phyloP scores from a whole-genome alignment of 2,329 filamentous ascomycete genomes.

The Botrytis pseudocinerea region DNA sequence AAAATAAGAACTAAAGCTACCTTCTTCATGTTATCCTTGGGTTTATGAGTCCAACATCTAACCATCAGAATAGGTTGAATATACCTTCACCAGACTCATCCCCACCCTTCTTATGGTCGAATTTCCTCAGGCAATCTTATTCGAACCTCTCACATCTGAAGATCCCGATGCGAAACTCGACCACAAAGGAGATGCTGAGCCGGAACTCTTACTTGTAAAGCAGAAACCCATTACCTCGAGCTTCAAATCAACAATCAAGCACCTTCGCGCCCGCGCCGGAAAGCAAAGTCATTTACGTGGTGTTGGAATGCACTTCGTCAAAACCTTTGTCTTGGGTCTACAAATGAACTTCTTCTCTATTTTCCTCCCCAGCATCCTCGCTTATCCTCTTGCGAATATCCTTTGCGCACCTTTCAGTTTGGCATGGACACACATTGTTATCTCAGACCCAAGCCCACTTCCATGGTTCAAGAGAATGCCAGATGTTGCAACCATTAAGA shows the following conservation, averaged over 20 bases:
- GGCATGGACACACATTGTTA: conserved; percentile 83
- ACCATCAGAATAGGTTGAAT: conserved; percentile 45
- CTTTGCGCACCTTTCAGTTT: conserved; percentile 68
- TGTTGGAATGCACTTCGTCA: conserved; percentile 52
- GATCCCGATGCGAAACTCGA: conserved; percentile 39
- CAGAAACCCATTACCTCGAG: conserved; percentile 61
- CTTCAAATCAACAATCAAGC: conserved; percentile 57
- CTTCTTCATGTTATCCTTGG: neutral
- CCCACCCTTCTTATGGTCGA: conserved; percentile 65
- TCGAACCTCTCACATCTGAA: conserved; percentile 45
- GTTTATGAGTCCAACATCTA: conserved; percentile 12
- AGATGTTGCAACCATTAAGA: conserved; percentile 62
- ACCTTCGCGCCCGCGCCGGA: conserved; percentile 65
- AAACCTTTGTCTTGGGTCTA: conserved; percentile 44
- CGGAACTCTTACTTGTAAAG: conserved; percentile 48
- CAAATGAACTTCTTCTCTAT: conserved; percentile 44
- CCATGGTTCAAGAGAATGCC: conserved; percentile 67
- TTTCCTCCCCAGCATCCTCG: conserved; percentile 47
- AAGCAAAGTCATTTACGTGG: conserved; percentile 70
- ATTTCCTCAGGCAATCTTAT: conserved; percentile 52
- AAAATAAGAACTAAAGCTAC: neutral
- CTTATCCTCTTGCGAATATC: conserved; percentile 59
- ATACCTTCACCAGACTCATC: conserved; percentile 61
- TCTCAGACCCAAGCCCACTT: conserved; percentile 65
- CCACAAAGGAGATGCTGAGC: conserved; percentile 40